phyloP scores from a whole-genome alignment of 1,284 basidiomycete species.

The Xerocomus amazonicus region DNA sequence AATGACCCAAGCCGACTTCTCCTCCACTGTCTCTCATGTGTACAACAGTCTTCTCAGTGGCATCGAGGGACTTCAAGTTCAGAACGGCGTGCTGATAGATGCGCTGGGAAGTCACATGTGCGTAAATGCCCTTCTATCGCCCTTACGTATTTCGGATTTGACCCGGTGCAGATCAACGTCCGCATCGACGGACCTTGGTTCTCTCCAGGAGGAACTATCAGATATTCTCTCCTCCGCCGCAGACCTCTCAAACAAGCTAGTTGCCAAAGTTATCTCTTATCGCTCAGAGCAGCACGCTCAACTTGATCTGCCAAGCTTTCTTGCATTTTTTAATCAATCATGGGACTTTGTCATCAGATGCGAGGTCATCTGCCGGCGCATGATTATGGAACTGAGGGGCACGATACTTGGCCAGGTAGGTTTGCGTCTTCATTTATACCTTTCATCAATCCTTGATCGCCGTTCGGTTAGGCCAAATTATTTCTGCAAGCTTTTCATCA shows the following conservation, averaged over 20 bases:
- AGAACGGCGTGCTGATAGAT: slow-evolving; percentile 60
- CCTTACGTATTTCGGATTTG: slow-evolving; percentile 8
- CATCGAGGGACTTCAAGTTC: slow-evolving; percentile 68
- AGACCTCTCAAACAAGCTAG: slow-evolving; percentile 80
- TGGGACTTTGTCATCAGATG: slow-evolving; percentile 89
- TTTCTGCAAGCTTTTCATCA: slow-evolving; percentile 89
- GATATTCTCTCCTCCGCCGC: slow-evolving; percentile 79
- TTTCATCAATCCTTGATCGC: background rate
- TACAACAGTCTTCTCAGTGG: slow-evolving; percentile 67
- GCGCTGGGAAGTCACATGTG: slow-evolving; percentile 54
- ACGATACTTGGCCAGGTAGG: slow-evolving; percentile 75
- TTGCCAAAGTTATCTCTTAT: slow-evolving; percentile 72
- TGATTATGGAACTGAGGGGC: slow-evolving; percentile 90
- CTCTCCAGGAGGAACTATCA: slow-evolving; percentile 55
- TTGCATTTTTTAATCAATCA: slow-evolving; percentile 77
- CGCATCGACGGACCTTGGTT: slow-evolving; percentile 38
- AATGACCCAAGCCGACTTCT: slow-evolving; percentile 70
- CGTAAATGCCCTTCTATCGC: slow-evolving; percentile 13
- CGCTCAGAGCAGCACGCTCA: slow-evolving; percentile 77
- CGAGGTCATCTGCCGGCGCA: slow-evolving; percentile 80
- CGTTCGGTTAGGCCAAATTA: slow-evolving; percentile 62
- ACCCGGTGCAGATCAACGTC: slow-evolving; percentile 32
- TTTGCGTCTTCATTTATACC: slow-evolving; percentile 2
- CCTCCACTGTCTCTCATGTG: slow-evolving; percentile 58
- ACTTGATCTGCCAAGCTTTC: slow-evolving; percentile 73